These are phyloP conservation scores for Basipetospora sp. DNA, from an alignment of 2,329 filamentous ascomycete genomes.

Conservation along the genomic window DNA sequence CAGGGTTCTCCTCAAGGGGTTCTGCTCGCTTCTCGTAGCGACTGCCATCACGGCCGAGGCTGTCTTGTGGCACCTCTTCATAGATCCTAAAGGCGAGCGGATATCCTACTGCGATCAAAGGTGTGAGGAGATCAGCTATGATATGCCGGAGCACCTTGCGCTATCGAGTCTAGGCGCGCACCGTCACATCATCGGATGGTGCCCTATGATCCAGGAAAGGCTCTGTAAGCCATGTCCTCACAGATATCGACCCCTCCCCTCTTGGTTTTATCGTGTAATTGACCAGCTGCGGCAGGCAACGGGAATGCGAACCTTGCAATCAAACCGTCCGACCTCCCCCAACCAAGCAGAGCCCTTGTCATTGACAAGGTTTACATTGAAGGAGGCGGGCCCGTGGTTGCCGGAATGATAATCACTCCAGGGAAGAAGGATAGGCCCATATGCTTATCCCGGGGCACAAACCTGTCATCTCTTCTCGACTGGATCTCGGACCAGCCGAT, in stretches of 20 bases:
- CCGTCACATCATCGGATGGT: slow-evolving; percentile 1
- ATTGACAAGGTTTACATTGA: background rate
- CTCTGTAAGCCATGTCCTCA: background rate
- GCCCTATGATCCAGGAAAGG: background rate
- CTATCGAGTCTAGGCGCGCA: background rate
- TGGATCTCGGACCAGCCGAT: background rate
- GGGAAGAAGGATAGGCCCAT: background rate
- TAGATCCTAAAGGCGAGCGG: background rate
- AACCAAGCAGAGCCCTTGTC: background rate
- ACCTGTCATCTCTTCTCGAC: background rate
- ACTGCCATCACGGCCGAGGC: background rate
- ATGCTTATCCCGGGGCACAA: background rate
- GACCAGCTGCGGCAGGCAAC: background rate
- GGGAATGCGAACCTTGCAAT: background rate
- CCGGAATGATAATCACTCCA: background rate
- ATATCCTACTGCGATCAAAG: background rate
- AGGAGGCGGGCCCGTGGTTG: background rate
- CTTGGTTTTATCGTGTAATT: too few species aligned
- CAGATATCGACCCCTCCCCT: too few species aligned
- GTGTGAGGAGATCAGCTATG: background rate
- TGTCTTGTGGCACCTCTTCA: background rate
- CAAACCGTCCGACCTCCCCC: background rate
- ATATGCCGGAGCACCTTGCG: background rate
- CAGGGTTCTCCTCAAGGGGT: background rate
- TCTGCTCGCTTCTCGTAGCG: slow-evolving; percentile 1